Base-by-base conservation (phyloP, 2,329 filamentous ascomycete genomes). In the Orbilia blumenaviensis region DNA sequence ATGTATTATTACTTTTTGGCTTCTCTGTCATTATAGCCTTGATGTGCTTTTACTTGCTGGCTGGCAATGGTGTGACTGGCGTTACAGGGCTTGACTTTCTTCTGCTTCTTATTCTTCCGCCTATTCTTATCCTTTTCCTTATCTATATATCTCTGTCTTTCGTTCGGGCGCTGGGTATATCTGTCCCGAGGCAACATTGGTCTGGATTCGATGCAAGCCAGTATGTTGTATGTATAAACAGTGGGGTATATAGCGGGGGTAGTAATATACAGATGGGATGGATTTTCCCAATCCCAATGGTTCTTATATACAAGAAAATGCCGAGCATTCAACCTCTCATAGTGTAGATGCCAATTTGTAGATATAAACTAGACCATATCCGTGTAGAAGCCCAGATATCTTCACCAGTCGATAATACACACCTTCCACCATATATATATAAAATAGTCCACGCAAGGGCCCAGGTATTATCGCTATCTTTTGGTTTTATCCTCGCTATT, bases 401-500 rank as follows among this genome's bases (percentile, higher is more conserved):
- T 18, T 46, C 18, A 46, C 23, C 42, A n/a, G n/a, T 34, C n/a
- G 18, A n/a, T n/a, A n/a, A n/a, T n/a, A n/a, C n/a, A n/a, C n/a
- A n/a, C n/a, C n/a, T n/a, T n/a, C n/a, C n/a, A n/a, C n/a, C n/a
- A n/a, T n/a, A n/a, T n/a, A n/a, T n/a, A n/a, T n/a, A n/a, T n/a
- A n/a, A n/a, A n/a, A n/a, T n/a, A n/a, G n/a, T n/a, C n/a, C n/a
- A n/a, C n/a, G n/a, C n/a, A n/a, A n/a, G n/a, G n/a, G n/a, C 25
- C 25, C 16, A 54, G 14, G 2, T 16, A 52, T 52, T 14, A n/a
- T 21, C 14, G 14, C 27, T 54, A 68, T 34, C 56, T 27, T 36
- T 63, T 68, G 12, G 71, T 63, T 74, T 86, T 87, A 32, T 75
- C 64, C 38, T 44, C 58, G 12, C 56, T 54, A 42, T 64, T 64